phyloP scores from a whole-genome alignment of 805 yeast species.

The Sugiyamaella qingdaonensis region DNA sequence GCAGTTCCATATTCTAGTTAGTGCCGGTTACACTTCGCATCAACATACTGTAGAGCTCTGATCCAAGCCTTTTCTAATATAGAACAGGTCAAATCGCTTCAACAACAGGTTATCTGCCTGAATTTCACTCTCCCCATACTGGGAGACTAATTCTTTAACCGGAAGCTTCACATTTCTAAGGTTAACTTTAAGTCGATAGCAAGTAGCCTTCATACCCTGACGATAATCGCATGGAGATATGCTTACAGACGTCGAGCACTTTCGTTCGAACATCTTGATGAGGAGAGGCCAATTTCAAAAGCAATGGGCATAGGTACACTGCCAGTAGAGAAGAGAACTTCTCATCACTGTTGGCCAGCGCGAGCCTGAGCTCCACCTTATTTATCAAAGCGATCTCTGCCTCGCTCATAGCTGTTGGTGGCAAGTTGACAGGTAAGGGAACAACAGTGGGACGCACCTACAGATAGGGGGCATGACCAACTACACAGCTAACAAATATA shows the following conservation, averaged over 20 bases:
- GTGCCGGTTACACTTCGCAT: neutral
- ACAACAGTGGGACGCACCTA: too few species aligned
- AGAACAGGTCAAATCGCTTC: slow-evolving; percentile 40
- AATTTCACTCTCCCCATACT: slow-evolving; percentile 54
- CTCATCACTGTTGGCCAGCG: slow-evolving; percentile 63
- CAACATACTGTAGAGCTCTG: neutral
- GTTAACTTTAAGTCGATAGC: neutral
- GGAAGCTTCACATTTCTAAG: slow-evolving; percentile 53
- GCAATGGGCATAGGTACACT: slow-evolving; percentile 67
- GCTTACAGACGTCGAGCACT: slow-evolving; percentile 61
- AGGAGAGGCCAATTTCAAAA: slow-evolving; percentile 73
- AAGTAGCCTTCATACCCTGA: slow-evolving; percentile 24
- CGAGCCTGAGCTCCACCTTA: slow-evolving; percentile 77
- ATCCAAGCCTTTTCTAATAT: slow-evolving; percentile 60
- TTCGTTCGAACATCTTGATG: slow-evolving; percentile 61
- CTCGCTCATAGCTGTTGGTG: slow-evolving; percentile 16
- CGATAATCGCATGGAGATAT: slow-evolving; percentile 63
- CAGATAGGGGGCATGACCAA: too few species aligned
- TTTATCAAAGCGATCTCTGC: slow-evolving; percentile 32
- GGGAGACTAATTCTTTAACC: slow-evolving; percentile 53
- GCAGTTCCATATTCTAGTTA: slow-evolving; percentile 28
- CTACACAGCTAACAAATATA: too few species aligned
- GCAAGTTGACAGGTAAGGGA: neutral
- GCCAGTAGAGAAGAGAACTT: slow-evolving; percentile 60
- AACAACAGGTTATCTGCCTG: slow-evolving; percentile 16